Evolutionary conservation across 208 protist genomes (phyloP), one percentile per base, ranked within the genome.

Genomic region (Naegleria fowleri): DNA sequence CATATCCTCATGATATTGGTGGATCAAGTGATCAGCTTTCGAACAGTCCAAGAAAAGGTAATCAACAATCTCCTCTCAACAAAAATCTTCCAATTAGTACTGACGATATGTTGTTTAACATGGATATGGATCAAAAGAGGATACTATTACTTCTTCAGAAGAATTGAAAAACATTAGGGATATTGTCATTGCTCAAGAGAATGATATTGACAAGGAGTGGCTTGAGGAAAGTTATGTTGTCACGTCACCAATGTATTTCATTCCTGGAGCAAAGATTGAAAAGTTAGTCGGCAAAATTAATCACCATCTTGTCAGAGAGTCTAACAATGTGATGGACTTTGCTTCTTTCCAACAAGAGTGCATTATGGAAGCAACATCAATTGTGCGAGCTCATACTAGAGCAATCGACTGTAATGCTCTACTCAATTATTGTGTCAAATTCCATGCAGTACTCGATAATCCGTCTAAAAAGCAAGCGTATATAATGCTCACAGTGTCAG

Each of bases 301-400:
- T 7, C 96, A 97, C 90, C 97, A 97, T 93, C 96, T 97, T 91
- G 95, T 98, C 79, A 96, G 96, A n/a, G 96, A 97, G 84, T 91
- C 93, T 87, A 93, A 96, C 85, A 91, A 86, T 41, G 83, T 75
- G 25, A 11, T 90, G 55, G 52, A 85, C 13, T 91, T 97, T 51
- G 94, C 94, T 85, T 90, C 92, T 67, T 98, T 97, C 91, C 97
- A 96, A 89, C 94, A 96, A 79, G 86, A 94, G 29, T 95, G 93
- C 0, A 94, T 96, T 90, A 93, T 95, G 79, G 96, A 98, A 84
- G 95, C 97, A 16, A 92, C 95, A 90, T 95, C 94, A 91, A 91
- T 94, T 83, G 94, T 97, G 85, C 93, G 95, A 91, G 91, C 95
- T 9, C 93, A 97, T 75, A 95, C 97, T 41, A 91, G 92, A 22